Percentiles rank a stretch among this genome's conserved stretches.
These are phyloP conservation scores for Podospora sp. DNA, from an alignment of 495 filamentous ascomycete species.

Conservation along the genomic window DNA sequence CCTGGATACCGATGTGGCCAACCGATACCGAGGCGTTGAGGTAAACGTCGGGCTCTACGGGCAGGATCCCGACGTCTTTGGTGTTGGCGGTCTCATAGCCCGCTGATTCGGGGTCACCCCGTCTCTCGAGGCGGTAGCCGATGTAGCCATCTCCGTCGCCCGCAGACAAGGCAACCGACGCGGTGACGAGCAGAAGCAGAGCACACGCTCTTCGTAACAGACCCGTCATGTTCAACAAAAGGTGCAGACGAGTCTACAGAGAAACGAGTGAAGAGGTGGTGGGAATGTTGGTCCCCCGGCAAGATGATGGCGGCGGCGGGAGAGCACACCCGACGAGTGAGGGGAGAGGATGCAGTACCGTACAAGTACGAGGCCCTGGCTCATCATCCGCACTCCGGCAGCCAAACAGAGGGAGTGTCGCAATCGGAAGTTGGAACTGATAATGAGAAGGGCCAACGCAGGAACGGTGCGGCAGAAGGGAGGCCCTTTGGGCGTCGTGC, in stretches of 20 bases:
- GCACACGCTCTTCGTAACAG: conserved; percentile 30
- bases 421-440: conserved; percentile 1
- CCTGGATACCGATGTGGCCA: conserved; percentile 54
- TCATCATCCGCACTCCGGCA: background rate
- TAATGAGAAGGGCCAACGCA: background rate
- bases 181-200: conserved; percentile 33
- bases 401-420: background rate
- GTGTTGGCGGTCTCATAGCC: conserved; percentile 57
- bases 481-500: conserved; percentile 9
- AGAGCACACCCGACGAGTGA: background rate
- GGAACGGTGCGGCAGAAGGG: conserved; percentile 3
- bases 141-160: conserved; percentile 48
- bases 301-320: conserved; percentile 3
- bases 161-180: background rate
- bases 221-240: conserved; percentile 26
- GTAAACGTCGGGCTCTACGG: conserved; percentile 55
- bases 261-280: conserved; percentile 20
- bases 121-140: conserved; percentile 54
- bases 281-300: conserved; percentile 2
- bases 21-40: conserved; percentile 58
- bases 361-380: conserved; percentile 18
- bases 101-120: conserved; percentile 50
- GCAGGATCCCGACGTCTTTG: conserved; percentile 39
- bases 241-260: background rate
- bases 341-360: conserved; percentile 15